These are phyloP conservation scores for Cylindrodendrum hubeiense DNA, from an alignment of 2,329 filamentous ascomycete genomes.

Conservation along the genomic window DNA sequence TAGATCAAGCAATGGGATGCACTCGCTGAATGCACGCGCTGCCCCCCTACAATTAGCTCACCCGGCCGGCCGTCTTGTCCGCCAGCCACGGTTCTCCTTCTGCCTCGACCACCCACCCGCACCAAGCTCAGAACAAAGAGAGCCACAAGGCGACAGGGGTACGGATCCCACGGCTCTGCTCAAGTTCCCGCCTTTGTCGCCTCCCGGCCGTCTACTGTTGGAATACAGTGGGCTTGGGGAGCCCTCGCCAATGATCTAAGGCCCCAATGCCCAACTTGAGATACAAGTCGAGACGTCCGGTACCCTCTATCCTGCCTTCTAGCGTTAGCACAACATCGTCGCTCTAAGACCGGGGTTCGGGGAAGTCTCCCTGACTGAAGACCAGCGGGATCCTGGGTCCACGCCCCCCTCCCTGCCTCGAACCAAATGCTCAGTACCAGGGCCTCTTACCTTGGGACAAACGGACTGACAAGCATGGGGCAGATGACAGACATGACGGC, in stretches of 20 bases:
- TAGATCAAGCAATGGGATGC: slow-evolving; percentile 2
- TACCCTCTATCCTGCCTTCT: neutral
- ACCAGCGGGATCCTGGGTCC: neutral
- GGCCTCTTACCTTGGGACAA: slow-evolving; percentile 30
- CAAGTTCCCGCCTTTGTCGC: slow-evolving; percentile 34
- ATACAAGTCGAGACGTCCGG: neutral
- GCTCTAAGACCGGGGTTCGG: slow-evolving; percentile 3
- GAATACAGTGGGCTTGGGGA: slow-evolving; percentile 7
- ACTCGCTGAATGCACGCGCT: slow-evolving; percentile 27
- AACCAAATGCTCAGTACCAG: slow-evolving; percentile 18
- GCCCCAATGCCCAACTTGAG: neutral
- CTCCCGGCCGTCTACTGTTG: slow-evolving; percentile 27
- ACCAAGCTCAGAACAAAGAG: slow-evolving; percentile 30
- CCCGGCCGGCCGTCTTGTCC: slow-evolving; percentile 28
- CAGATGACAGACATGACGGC: slow-evolving; percentile 36
- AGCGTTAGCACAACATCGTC: slow-evolving; percentile 17
- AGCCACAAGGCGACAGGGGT: slow-evolving; percentile 43
- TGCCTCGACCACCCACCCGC: slow-evolving; percentile 34
- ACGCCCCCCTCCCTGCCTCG: slow-evolving; percentile 1
- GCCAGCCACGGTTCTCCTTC: slow-evolving; percentile 21
- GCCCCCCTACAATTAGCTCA: slow-evolving; percentile 30
- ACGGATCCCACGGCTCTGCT: slow-evolving; percentile 40
- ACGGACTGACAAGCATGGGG: slow-evolving; percentile 33
- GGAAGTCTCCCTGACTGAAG: neutral
- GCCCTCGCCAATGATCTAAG: slow-evolving; percentile 3